phyloP scores from a whole-genome alignment of 2,329 filamentous ascomycete species.

The Venturia nashicola region DNA sequence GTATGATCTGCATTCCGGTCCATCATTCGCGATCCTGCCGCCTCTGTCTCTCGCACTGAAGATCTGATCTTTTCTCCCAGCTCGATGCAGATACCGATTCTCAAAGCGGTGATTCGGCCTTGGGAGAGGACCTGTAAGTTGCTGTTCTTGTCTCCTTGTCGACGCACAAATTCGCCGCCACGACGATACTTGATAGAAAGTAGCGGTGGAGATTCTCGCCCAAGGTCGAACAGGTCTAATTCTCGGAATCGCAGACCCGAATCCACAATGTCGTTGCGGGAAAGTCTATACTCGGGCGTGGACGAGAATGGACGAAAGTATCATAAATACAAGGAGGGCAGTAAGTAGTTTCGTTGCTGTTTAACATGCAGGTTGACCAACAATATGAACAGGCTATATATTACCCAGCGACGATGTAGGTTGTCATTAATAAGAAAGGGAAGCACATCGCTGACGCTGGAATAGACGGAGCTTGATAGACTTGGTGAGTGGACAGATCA shows the following conservation, averaged over 20 bases:
- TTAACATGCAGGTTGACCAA: not conserved
- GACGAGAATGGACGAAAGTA: conserved; percentile 9
- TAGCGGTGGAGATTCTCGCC: too few relatives aligned
- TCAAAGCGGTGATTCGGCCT: conserved; percentile 9
- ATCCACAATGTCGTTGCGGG: conserved; percentile 5
- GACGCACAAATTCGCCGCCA: too few relatives aligned
- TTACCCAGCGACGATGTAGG: conserved; percentile 10
- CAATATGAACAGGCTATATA: not conserved
- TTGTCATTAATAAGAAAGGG: too few relatives aligned
- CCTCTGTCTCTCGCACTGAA: not conserved
- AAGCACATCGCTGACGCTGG: not conserved
- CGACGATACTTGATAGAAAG: too few relatives aligned
- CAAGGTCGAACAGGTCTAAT: not conserved
- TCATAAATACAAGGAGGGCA: conserved; percentile 9
- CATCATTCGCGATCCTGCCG: not conserved
- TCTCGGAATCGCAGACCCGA: not conserved
- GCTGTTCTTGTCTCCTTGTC: not conserved
- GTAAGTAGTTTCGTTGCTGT: not conserved
- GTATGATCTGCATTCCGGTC: not conserved
- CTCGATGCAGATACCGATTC: not conserved
- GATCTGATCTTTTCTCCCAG: not conserved
- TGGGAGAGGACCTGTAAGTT: conserved; percentile 10
- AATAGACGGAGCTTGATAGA: conserved; percentile 9
- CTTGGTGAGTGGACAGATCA: not conserved
- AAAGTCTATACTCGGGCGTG: conserved; percentile 8